These are phyloP conservation scores for Triticum timopheevii DNA, from an alignment of 176 grass and related monocot genomes.

Conservation along the genomic window DNA sequence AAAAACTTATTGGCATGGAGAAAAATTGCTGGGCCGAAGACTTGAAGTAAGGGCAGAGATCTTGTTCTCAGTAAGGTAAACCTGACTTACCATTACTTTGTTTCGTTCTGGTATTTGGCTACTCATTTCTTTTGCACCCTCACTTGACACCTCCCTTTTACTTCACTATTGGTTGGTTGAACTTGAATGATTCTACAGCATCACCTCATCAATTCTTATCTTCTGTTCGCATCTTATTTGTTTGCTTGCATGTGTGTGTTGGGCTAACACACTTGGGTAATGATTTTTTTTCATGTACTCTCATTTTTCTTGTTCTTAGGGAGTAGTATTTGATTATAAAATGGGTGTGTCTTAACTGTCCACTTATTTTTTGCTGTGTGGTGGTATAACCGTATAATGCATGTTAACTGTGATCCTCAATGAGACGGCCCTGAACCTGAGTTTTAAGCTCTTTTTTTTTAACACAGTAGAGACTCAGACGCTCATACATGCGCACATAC, in stretches of 20 bases:
- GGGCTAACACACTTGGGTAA: neutral
- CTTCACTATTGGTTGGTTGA: neutral
- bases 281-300: neutral
- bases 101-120: neutral
- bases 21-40: neutral
- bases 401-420: neutral
- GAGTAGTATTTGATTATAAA: too few species aligned
- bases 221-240: neutral
- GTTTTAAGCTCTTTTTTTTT: too few species aligned
- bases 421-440: neutral
- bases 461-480: too few species aligned
- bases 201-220: neutral
- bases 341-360: neutral
- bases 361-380: neutral
- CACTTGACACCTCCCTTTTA: neutral
- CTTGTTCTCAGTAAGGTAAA: conserved; percentile 2
- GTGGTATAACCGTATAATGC: neutral
- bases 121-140: neutral
- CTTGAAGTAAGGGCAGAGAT: conserved; percentile 19
- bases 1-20: neutral
- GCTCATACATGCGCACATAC: too few species aligned
- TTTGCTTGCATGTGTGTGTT: neutral
- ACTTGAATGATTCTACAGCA: neutral
- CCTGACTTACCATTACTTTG: neutral
- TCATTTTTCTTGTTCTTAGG: neutral